Percentiles rank a stretch among this genome's conserved stretches.
Evolutionary conservation across 441 rosid genomes (phyloP).

Genomic region (Sinapis alba): DNA sequence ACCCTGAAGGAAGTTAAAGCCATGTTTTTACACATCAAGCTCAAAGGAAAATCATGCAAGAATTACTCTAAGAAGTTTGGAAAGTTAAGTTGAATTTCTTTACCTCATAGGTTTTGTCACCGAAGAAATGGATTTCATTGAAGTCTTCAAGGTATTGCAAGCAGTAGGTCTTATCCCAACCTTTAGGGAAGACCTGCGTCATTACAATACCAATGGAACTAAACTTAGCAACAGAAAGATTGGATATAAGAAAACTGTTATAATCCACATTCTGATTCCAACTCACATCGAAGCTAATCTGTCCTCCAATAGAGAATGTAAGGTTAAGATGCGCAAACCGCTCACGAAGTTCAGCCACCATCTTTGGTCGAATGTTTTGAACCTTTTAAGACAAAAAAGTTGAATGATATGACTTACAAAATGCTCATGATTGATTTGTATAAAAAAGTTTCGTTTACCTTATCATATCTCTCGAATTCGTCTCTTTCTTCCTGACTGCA

Average conservation of each 20-base stretch:
- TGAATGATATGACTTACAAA: slow-evolving; percentile 7
- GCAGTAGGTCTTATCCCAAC: slow-evolving; percentile 99
- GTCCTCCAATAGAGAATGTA: slow-evolving; percentile 96
- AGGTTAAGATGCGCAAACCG: slow-evolving; percentile 88
- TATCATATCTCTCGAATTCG: slow-evolving; percentile 91
- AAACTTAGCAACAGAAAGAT: neutral
- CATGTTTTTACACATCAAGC: slow-evolving; percentile 12
- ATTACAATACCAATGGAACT: slow-evolving; percentile 4
- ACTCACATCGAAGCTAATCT: slow-evolving; percentile 96
- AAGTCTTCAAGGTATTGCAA: slow-evolving; percentile 81
- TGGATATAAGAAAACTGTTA: neutral
- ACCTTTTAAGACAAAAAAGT: slow-evolving; percentile 53
- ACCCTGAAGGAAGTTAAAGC: slow-evolving; percentile 58
- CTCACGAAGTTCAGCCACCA: slow-evolving; percentile 84
- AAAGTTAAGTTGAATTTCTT: neutral
- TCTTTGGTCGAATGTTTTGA: slow-evolving; percentile 78
- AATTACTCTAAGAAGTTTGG: neutral
- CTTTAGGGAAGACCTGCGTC: slow-evolving; percentile 86
- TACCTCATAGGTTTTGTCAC: slow-evolving; percentile 98
- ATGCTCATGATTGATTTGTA: neutral
- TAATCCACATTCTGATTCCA: neutral
- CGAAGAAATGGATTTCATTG: slow-evolving; percentile 91
- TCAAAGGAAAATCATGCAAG: neutral
- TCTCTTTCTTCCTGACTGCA: slow-evolving; percentile 99
- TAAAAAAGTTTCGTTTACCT: slow-evolving; percentile 48